Evolutionary conservation across 2,329 filamentous ascomycete species (phyloP), one percentile per base, ranked within the genome.

Genomic region (Basipetospora chlamydospora): DNA sequence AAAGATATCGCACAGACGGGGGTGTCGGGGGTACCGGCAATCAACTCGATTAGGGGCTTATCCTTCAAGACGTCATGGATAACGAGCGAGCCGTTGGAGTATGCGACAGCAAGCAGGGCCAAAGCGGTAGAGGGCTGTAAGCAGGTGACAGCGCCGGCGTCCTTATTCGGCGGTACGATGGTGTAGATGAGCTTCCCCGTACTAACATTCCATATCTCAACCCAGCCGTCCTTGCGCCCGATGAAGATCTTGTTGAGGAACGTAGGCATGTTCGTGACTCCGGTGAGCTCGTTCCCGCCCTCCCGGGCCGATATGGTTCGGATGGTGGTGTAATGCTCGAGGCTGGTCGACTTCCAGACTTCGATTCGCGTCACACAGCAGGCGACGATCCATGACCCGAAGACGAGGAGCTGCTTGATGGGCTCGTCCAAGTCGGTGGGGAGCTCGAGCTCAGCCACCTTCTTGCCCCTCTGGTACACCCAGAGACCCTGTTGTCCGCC

Each of bases 121-220:
- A 98, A 60, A 1, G 81, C 86, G 1, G 88, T 82, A 1, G 83
- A 80, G 0, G 88, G 79, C 46, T 93, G 75, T 35, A 98, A 63
- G 28, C 85, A 85, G 5, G 84, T 92, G n/a, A 96, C 82, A 11
- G 80, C 67, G 32, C 87, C 88, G 46, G 73, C 79, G 36, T 77
- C 68, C 3, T 77, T 65, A 7, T 72, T 70, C 0, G 82, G 77
- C 1, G 90, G 82, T 11, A 90, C 63, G 35, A 98, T 78, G 2
- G 86, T 92, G 56, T 95, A 92, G 20, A 98, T 74, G 37, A 95
- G 67, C 55, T 92, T 94, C 33, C 73, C 87, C 3, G 84, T 94
- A 52, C 81, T 92, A 42, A 98, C 65, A 52, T 98, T 98, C 88
- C 90, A 98, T 35, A 98, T 93, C 52, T 98, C 90, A 7, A 95